phyloP scores from a whole-genome alignment of 73 alveolate species.

The Tetrahymena thermophila region DNA sequence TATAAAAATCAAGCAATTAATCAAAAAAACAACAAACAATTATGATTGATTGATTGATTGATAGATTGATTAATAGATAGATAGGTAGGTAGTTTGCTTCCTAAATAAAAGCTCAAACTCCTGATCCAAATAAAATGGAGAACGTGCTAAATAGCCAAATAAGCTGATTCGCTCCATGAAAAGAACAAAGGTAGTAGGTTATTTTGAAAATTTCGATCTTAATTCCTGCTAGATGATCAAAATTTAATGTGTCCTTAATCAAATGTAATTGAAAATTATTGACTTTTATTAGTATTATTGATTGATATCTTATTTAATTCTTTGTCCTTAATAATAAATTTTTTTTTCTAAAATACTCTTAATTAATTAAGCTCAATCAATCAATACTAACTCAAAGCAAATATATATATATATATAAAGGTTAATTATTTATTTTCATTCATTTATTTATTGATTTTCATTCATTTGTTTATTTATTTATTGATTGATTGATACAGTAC shows the following conservation, averaged over 20 bases:
- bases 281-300: too few relatives aligned
- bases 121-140: not conserved
- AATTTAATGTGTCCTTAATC: not conserved
- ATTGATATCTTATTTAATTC: not conserved
- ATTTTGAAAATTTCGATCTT: too few relatives aligned
- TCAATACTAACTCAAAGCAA: not conserved
- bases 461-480: too few relatives aligned
- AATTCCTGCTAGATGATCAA: not conserved
- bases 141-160: not conserved
- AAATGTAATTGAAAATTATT: not conserved
- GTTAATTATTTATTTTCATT: too few relatives aligned
- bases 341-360: not conserved
- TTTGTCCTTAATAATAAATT: not conserved
- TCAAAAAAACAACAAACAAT: not conserved
- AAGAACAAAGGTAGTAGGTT: not conserved
- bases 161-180: not conserved
- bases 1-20: not conserved
- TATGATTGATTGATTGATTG: not conserved
- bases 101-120: too few relatives aligned
- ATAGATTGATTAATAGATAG: too few relatives aligned
- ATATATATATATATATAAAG: too few relatives aligned
- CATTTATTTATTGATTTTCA: too few relatives aligned
- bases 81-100: too few relatives aligned
- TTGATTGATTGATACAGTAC: not conserved
- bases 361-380: not conserved